Conservation (phyloP, 1,284 basidiomycete genomes). For the Ustilago xerochloae region DNA sequence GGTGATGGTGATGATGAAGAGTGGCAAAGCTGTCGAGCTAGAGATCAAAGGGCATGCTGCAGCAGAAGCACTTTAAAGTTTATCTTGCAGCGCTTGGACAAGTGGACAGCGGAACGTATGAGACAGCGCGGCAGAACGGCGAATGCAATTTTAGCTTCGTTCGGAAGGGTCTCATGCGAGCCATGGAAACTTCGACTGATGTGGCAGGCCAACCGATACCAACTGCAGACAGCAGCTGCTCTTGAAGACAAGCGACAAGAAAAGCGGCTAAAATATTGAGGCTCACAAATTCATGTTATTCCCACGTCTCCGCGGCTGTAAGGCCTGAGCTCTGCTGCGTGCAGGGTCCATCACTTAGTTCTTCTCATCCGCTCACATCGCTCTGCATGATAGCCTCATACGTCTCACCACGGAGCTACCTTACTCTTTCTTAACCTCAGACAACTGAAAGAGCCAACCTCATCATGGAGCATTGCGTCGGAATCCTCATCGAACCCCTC, state of each 20-base stretch:
- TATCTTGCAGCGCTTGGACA: background rate
- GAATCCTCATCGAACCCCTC: slow-evolving; percentile 23
- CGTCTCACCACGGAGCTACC: too few relatives aligned
- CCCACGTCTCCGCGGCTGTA: too few relatives aligned
- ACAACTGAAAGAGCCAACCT: slow-evolving; percentile 1
- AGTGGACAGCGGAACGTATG: slow-evolving; percentile 2
- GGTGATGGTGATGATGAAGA: background rate
- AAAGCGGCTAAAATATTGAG: background rate
- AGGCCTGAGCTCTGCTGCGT: background rate
- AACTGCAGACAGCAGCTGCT: too few relatives aligned
- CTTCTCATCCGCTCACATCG: background rate
- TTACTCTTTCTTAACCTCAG: too few relatives aligned
- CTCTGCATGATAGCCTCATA: too few relatives aligned
- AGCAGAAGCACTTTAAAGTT: background rate
- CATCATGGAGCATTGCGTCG: slow-evolving; percentile 35
- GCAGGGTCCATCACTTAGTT: slow-evolving; percentile 19
- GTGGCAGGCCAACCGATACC: too few relatives aligned
- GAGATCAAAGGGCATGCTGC: background rate
- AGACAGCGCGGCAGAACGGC: background rate
- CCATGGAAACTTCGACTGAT: too few relatives aligned
- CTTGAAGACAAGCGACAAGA: background rate
- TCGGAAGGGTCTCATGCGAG: slow-evolving; percentile 6
- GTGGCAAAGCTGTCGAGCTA: background rate
- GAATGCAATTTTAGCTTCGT: background rate
- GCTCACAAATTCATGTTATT: background rate